A percentile compares a stretch with the other conserved stretches of the same genome.
Conservation (phyloP, 805 yeast species). For the Blastobotrys attinorum region DNA sequence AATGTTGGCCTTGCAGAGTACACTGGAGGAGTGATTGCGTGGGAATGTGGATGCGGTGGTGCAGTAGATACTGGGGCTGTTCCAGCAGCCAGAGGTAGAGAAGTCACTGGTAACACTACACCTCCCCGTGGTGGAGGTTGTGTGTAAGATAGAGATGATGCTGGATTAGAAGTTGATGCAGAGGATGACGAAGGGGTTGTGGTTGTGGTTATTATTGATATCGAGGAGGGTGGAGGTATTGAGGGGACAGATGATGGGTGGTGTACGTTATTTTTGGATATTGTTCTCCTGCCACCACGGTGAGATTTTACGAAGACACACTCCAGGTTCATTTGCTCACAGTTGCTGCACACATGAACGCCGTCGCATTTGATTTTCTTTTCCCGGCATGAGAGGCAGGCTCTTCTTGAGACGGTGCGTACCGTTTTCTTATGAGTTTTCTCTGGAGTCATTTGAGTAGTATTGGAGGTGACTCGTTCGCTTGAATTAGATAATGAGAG, state of each 20-base stretch:
- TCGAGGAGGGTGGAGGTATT: neutral
- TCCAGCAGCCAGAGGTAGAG: neutral
- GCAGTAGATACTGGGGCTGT: neutral
- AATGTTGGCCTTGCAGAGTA: neutral
- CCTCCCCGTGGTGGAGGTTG: too few relatives aligned
- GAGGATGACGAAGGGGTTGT: neutral
- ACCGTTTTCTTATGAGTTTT: slow-evolving; percentile 2
- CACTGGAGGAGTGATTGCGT: neutral
- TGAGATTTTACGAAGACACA: slow-evolving; percentile 7
- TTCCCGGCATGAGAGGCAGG: slow-evolving; percentile 80
- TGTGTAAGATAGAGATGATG: neutral
- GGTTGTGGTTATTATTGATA: too few relatives aligned
- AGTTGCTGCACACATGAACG: slow-evolving; percentile 23
- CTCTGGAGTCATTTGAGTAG: too few relatives aligned
- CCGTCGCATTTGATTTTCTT: slow-evolving; percentile 72
- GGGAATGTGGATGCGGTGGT: neutral
- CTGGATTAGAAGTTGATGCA: neutral
- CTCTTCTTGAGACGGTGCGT: slow-evolving; percentile 36
- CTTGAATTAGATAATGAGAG: too few relatives aligned
- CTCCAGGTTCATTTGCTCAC: slow-evolving; percentile 5
- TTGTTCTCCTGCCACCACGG: slow-evolving; percentile 6
- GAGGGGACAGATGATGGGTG: neutral
- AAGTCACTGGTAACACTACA: neutral
- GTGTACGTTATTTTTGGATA: slow-evolving; percentile 2
- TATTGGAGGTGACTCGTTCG: too few relatives aligned